Base-by-base conservation (phyloP, 2,329 filamentous ascomycete genomes). In the Setomelanomma holmii region DNA sequence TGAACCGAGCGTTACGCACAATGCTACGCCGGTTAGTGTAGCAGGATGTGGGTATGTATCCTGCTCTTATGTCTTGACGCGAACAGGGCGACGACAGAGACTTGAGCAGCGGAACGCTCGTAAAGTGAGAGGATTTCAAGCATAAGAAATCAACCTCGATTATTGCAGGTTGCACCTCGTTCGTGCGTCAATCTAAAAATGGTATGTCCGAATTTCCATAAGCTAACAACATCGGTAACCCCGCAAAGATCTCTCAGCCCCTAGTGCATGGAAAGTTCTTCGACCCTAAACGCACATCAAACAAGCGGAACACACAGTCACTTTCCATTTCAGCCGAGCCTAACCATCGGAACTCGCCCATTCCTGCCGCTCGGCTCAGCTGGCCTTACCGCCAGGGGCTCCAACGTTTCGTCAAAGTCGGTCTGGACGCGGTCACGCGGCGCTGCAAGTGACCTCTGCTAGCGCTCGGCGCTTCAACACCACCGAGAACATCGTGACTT, bases 151-250 rank as follows among this genome's bases (percentile, higher is more conserved):
- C 23, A 27, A 16, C 22, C 48, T 46, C 34, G 45, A 19, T 23
- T 12, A 27, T 14, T 42, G 21, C n/a, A n/a, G n/a, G 35, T 40
- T 35, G 46, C 44, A 41, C 42, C 27, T 47, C 11, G 17, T 27
- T n/a, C n/a, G 38, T 47, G 11, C 19, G 41, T 39, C 42, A 45
- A 53, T 45, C 33, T 42, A 42, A 14, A 8, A 36, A 24, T 36
- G 46, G 39, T 41, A 47, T 56, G 51, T 55, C 55, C 56, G 46
- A 60, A 30, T 66, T 63, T 66, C 53, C 56, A 55, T 65, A 48
- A 67, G 61, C 67, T 67, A 72, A 68, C 33, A 60, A 61, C 33
- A 55, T 60, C 57, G 55, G 61, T 61, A 73, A 71, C 71, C 71
- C 71, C 69, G 69, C 71, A 69, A 64, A 65, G 40, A 60, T 60